These are phyloP conservation scores for Eragrostis nindensis DNA, from an alignment of 176 grass and related monocot genomes.

Conservation along the genomic window DNA sequence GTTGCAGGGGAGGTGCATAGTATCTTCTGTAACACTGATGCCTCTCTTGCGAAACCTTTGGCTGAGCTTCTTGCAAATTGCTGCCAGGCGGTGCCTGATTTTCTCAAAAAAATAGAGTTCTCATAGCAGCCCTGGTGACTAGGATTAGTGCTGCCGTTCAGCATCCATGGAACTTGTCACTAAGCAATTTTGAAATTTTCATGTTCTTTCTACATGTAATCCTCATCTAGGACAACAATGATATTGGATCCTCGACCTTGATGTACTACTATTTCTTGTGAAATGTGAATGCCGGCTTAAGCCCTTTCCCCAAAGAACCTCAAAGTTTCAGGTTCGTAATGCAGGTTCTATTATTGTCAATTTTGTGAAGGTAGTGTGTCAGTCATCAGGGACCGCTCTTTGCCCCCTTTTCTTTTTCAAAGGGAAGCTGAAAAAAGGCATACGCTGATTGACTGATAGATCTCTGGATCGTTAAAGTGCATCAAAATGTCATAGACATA, in stretches of 20 bases:
- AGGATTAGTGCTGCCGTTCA: neutral
- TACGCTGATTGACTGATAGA: neutral
- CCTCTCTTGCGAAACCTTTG: conserved; percentile 54
- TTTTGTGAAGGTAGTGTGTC: conserved; percentile 5
- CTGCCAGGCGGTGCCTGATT: conserved; percentile 58
- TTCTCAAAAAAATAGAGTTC: conserved; percentile 38
- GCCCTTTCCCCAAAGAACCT: neutral
- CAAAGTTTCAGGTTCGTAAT: neutral
- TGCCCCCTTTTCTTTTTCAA: neutral
- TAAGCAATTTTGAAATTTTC: conserved; percentile 32
- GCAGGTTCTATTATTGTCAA: neutral
- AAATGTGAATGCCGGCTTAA: neutral
- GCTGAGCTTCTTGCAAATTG: conserved; percentile 60
- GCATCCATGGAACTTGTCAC: neutral
- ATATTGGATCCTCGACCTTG: neutral
- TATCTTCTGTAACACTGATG: conserved; percentile 58
- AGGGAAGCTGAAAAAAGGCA: neutral
- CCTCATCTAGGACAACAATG: neutral
- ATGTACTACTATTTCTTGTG: neutral
- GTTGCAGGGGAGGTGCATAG: conserved; percentile 63
- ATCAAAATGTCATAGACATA: conserved; percentile 33
- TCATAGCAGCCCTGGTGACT: conserved; percentile 4
- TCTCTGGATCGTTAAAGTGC: conserved; percentile 35
- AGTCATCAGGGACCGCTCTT: conserved; percentile 7
- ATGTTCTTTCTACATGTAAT: neutral